A percentile compares a stretch with the other conserved stretches of the same genome.
Conservation (phyloP, 257 asterid species). For the Perilla frutescens region DNA sequence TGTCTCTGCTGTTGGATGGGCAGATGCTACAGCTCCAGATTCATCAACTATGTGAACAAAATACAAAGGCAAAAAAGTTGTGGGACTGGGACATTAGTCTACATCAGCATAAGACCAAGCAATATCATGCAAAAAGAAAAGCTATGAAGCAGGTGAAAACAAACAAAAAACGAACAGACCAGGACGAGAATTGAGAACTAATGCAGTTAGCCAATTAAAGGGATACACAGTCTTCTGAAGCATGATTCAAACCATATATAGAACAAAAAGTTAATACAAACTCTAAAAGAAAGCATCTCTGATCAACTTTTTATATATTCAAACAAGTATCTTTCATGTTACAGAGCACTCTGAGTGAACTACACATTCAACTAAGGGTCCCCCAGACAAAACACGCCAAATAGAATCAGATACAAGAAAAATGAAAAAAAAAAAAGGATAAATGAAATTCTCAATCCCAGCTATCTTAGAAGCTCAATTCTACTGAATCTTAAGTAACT, state of each 20-base stretch:
- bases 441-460: slow-evolving; percentile 4
- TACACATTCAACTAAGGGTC: not conserved
- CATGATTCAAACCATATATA: not conserved
- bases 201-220: not conserved
- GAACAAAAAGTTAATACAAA: not conserved
- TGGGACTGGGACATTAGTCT: not conserved
- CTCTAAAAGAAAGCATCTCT: not conserved
- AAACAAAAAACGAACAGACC: not conserved
- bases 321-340: not conserved
- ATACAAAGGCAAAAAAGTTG: slow-evolving; percentile 7
- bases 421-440: not conserved
- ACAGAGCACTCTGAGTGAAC: not conserved
- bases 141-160: not conserved
- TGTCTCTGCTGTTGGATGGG: slow-evolving; percentile 33
- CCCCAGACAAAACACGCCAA: not conserved
- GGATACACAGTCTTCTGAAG: not conserved
- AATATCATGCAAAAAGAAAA: not conserved
- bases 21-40: slow-evolving; percentile 35
- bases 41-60: slow-evolving; percentile 49
- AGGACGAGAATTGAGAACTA: not conserved
- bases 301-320: not conserved
- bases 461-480: not conserved
- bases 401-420: not conserved
- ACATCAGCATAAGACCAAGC: slow-evolving; percentile 4
- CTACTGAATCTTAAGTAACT: not conserved